Conservation (phyloP, 2,329 filamentous ascomycete genomes). For the Colletotrichum falcatum region DNA sequence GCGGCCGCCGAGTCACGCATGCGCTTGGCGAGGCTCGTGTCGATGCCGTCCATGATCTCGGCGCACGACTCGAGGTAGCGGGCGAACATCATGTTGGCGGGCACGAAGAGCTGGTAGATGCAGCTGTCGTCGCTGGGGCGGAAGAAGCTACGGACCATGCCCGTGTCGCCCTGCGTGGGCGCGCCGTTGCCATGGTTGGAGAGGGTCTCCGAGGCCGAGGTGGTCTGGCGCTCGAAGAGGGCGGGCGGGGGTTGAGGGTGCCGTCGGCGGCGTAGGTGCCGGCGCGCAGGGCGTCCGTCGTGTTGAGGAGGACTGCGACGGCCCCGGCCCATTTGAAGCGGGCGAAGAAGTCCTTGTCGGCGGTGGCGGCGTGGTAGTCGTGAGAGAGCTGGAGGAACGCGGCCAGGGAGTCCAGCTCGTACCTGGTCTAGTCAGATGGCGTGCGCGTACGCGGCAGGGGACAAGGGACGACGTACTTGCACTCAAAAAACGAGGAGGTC, state of each 20-base stretch:
- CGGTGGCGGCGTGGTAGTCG: conserved; percentile 81
- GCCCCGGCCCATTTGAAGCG: conserved; percentile 79
- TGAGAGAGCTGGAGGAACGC: conserved; percentile 86
- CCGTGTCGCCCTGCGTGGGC: conserved; percentile 82
- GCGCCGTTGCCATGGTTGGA: conserved; percentile 82
- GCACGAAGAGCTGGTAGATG: conserved; percentile 87
- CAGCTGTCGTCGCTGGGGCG: conserved; percentile 91
- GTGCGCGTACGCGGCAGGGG: too few relatives aligned
- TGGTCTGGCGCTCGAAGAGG: conserved; percentile 80
- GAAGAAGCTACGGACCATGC: conserved; percentile 88
- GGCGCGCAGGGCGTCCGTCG: conserved; percentile 76
- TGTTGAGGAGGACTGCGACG: conserved; percentile 75
- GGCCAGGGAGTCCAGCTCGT: conserved; percentile 91
- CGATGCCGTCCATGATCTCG: conserved; percentile 58
- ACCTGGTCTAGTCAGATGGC: conserved; percentile 50
- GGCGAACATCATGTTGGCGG: conserved; percentile 88
- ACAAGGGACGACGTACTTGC: conserved; percentile 65
- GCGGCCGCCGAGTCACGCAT: conserved; percentile 68
- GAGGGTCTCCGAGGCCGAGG: conserved; percentile 83
- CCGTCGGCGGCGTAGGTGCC: conserved; percentile 78
- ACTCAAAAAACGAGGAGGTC: conserved; percentile 85
- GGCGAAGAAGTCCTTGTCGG: conserved; percentile 79
- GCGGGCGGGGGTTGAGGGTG: conserved; percentile 72
- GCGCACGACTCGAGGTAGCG: conserved; percentile 67
- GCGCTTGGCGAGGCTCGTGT: conserved; percentile 63